Base-by-base conservation (phyloP, 1,139 yeast species). In the Nakaseomyces bracarensis region DNA sequence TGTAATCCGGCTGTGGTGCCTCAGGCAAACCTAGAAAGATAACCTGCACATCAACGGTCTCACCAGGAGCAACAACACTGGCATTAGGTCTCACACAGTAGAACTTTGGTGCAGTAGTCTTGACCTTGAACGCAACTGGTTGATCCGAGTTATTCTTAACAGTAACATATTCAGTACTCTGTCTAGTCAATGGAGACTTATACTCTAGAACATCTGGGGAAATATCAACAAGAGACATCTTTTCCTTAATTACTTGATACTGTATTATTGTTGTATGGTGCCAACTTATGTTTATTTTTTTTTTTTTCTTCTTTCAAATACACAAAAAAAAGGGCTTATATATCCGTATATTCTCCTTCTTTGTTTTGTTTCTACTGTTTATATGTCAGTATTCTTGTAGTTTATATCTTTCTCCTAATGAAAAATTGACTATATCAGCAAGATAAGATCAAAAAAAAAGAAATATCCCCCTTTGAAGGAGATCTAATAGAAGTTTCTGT, bases 81-180 rank as follows among this genome's bases (percentile, higher is more conserved):
- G 96, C 93, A 64, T 89, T 91, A 46, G 98, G 98, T 66, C 96
- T 81, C 43, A 91, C 97, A 65, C 96, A 85, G 70, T 89, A 85
- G 63, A 86, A 73, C 64, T 85, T 89, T 46, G 99, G 99, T 11
- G 97, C 96, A 8, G 99, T 91, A 39, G 99, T 91, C 68, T 91
- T 93, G 59, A 93, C 96, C 70, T 93, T 93, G 72, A 86, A 91
- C 25, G 96, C 96, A 39, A 82, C 73, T 31, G 77, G 68, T 40
- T 67, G 67, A 25, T 67, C 62, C 19, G 85, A 66, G 44, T 76
- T 74, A 68, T 91, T 91, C 46, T 75, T 70, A 55, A 89, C 76
- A 42, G 74, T 69, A 58, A 86, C 75, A 50, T 74, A 70, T 60
- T 80, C 82, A 18, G 93, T 80, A 39, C 82, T 74, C 53, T 82